A percentile compares a stretch with the other conserved stretches of the same genome.
These are phyloP conservation scores for Microdochium paspali DNA, from an alignment of 2,329 filamentous ascomycete genomes.

Conservation along the genomic window DNA sequence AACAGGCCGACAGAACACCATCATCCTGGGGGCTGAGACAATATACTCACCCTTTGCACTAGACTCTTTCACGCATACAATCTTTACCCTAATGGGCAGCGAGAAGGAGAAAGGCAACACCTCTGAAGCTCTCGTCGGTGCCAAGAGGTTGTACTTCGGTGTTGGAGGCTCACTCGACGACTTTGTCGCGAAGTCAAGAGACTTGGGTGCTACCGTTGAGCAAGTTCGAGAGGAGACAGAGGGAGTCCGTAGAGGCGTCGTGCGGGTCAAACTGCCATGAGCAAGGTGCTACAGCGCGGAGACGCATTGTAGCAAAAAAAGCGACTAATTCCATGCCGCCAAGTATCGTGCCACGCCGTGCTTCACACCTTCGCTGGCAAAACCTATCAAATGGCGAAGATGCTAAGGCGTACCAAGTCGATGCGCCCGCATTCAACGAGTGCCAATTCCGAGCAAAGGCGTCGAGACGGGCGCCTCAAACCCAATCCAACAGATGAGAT, in stretches of 20 bases:
- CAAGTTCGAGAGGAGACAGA: conserved; percentile 48
- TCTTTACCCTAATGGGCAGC: conserved; percentile 41
- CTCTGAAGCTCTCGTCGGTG: conserved; percentile 58
- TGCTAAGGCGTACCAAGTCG: too few relatives aligned
- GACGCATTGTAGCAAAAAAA: too few relatives aligned
- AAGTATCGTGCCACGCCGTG: too few relatives aligned
- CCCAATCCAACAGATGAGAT: too few relatives aligned
- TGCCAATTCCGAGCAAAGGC: too few relatives aligned
- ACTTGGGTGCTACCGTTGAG: conserved; percentile 36
- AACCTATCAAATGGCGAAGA: too few relatives aligned
- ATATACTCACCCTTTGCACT: conserved; percentile 73
- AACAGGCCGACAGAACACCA: conserved; percentile 22
- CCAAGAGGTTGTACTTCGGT: conserved; percentile 76
- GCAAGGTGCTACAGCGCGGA: not conserved
- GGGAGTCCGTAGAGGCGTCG: conserved; percentile 52
- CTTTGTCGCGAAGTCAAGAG: conserved; percentile 47
- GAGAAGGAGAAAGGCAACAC: conserved; percentile 24
- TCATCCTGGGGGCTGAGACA: conserved; percentile 69
- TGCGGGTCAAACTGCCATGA: conserved; percentile 14
- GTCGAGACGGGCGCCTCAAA: too few relatives aligned
- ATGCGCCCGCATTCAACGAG: too few relatives aligned
- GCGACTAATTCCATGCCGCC: too few relatives aligned
- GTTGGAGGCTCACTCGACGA: conserved; percentile 76
- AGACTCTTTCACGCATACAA: conserved; percentile 56
- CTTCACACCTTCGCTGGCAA: too few relatives aligned